These are phyloP conservation scores for Fusarium pilosicola DNA, from an alignment of 2,329 filamentous ascomycete genomes.

Conservation along the genomic window DNA sequence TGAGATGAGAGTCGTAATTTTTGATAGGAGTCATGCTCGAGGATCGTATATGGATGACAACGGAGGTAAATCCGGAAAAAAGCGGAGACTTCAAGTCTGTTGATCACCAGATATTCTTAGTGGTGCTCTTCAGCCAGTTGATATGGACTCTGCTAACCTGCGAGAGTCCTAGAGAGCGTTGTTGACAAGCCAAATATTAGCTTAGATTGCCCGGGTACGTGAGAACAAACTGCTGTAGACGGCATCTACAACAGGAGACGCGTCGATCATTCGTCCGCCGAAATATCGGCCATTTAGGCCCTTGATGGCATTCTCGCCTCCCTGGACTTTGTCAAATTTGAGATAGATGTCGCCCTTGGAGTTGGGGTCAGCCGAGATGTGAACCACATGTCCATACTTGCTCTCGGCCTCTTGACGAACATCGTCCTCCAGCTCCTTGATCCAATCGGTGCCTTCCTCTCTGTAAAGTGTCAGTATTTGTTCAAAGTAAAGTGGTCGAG, in stretches of 20 bases:
- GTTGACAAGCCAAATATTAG: slow-evolving; percentile 62
- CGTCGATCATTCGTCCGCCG: slow-evolving; percentile 90
- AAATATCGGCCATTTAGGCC: slow-evolving; percentile 97
- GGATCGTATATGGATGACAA: slow-evolving; percentile 5
- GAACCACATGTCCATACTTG: slow-evolving; percentile 97
- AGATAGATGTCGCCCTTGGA: slow-evolving; percentile 97
- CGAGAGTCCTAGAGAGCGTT: slow-evolving; percentile 59
- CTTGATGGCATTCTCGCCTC: slow-evolving; percentile 97
- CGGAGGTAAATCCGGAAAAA: slow-evolving; percentile 20
- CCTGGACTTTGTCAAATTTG: slow-evolving; percentile 95
- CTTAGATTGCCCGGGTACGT: slow-evolving; percentile 82
- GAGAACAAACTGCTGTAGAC: slow-evolving; percentile 98
- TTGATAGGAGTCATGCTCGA: slow-evolving; percentile 18
- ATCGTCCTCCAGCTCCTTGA: slow-evolving; percentile 93
- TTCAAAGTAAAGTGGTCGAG: background rate
- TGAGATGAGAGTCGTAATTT: slow-evolving; percentile 29
- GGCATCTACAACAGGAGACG: slow-evolving; percentile 95
- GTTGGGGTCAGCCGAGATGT: slow-evolving; percentile 94
- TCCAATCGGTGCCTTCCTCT: slow-evolving; percentile 87
- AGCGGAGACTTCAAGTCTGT: slow-evolving; percentile 44
- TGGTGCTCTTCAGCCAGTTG: slow-evolving; percentile 40
- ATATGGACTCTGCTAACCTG: slow-evolving; percentile 50
- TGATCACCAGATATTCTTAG: slow-evolving; percentile 43
- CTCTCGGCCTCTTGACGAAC: slow-evolving; percentile 91
- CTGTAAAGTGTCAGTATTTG: slow-evolving; percentile 59